Base-by-base conservation (phyloP, 768 basidiomycete genomes). In the Tephrocybe sp. region DNA sequence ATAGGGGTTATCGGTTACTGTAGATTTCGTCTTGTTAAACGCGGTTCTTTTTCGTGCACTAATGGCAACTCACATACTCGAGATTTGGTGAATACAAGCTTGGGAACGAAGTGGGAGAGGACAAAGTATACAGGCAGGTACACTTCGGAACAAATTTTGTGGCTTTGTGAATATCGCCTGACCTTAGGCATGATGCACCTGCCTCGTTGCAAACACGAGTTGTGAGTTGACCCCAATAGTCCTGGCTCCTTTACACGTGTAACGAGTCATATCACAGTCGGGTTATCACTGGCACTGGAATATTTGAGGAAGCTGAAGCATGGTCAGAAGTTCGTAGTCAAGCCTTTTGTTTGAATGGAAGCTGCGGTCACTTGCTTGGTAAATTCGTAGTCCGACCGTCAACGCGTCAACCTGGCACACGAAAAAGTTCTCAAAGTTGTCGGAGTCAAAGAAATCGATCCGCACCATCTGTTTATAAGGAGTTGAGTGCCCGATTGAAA, bases 131-230 rank as follows among this genome's bases (percentile, higher is more conserved):
- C 16, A 23, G 21, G 29, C 12, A 18, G 43, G 43, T 19, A 24
- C 24, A 25, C 39, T 25, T 29, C 47, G 12, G 36, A 44, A 36
- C 4, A 36, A 27, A 12, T 34, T 27, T 40, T 21, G 43, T 13
- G 18, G 25, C 9, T 21, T 55, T 42, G 39, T 30, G 22, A 47
- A 45, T 30, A 39, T 33, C 29, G 54, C 52, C 55, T 49, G 52
- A 42, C 53, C 42, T 55, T 46, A 47, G 52, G 52, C 52, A 57
- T 56, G 56, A 55, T 56, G 52, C 19, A 22, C 41, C n/a, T 55
- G 58, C 62, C 62, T 64, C 57, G 61, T 56, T 49, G 54, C 40
- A 37, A 22, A 49, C 60, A 64, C 56, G 63, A 58, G 60, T 57
- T 49, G 34, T 47, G 49, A 54, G 12, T 30, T 42, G 5, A 37